Evolutionary conservation across 176 grass and related monocot genomes (phyloP).

Genomic region (Ananas comosus): DNA sequence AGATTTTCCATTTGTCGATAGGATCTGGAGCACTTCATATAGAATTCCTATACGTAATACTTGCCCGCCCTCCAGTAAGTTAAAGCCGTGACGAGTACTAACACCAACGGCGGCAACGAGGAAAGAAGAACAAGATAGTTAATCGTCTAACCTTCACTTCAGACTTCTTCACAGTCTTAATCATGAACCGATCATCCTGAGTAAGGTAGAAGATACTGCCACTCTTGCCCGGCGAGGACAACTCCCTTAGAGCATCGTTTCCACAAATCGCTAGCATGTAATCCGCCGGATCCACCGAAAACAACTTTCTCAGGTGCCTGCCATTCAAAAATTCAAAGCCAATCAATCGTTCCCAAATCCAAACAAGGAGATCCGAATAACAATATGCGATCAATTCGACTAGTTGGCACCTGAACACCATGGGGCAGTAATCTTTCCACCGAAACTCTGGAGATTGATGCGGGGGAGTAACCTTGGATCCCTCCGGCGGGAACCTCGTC

Average conservation of each 20-base stretch:
- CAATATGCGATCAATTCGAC: background rate
- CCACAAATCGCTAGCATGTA: conserved; percentile 93
- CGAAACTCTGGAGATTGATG: conserved; percentile 62
- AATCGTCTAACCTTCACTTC: conserved; percentile 53
- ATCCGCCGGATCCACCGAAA: conserved; percentile 69
- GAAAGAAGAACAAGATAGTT: background rate
- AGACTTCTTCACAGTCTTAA: conserved; percentile 74
- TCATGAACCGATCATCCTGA: conserved; percentile 77
- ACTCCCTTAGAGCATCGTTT: conserved; percentile 48
- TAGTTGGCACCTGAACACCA: conserved; percentile 53
- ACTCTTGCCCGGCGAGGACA: conserved; percentile 76
- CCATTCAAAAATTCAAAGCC: conserved; percentile 11
- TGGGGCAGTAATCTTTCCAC: conserved; percentile 84
- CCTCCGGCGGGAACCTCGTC: conserved; percentile 80
- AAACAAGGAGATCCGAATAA: background rate
- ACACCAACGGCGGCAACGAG: background rate
- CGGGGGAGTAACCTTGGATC: conserved; percentile 74
- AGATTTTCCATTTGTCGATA: too few species aligned
- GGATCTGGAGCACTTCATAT: too few species aligned
- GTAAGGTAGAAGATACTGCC: conserved; percentile 80
- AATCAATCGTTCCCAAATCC: background rate
- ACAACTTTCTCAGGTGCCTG: conserved; percentile 69
- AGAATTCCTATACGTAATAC: too few species aligned
- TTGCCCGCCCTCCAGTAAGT: background rate
- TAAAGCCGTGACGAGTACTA: background rate